Conservation (phyloP, 345 rosid species). For the Eucalyptus curtisii region DNA sequence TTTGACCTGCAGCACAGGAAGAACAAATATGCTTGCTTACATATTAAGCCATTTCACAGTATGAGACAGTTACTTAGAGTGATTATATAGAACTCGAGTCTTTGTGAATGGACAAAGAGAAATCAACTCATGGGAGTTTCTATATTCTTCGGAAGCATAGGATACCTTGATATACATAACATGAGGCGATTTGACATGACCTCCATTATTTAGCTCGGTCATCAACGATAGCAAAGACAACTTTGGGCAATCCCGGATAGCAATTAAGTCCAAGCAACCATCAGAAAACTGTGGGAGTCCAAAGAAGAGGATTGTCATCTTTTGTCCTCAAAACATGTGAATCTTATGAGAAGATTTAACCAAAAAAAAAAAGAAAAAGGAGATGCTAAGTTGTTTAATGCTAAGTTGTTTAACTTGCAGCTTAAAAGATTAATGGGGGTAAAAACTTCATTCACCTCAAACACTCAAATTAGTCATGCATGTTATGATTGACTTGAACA, state of each 20-base stretch:
- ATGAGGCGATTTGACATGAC: conserved; percentile 63
- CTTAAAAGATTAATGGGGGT: not conserved
- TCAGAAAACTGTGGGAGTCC: conserved; percentile 59
- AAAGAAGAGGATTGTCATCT: not conserved
- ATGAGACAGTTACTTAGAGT: not conserved
- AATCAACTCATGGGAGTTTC: not conserved
- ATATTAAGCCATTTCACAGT: not conserved
- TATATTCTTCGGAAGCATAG: not conserved
- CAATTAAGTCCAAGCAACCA: conserved; percentile 78
- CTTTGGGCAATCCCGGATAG: conserved; percentile 53
- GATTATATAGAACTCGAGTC: not conserved
- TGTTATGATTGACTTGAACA: not conserved
- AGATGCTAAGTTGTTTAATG: not conserved
- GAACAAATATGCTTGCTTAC: not conserved
- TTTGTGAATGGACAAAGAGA: not conserved
- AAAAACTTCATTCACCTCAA: not conserved
- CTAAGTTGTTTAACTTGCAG: not conserved
- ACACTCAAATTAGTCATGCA: not conserved
- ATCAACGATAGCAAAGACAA: conserved; percentile 46
- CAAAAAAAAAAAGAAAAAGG: not conserved
- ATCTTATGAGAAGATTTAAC: not conserved
- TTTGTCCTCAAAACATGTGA: not conserved
- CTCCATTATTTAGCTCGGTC: conserved; percentile 51
- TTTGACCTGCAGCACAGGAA: conserved; percentile 44
- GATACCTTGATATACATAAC: conserved; percentile 65